phyloP scores from a whole-genome alignment of 257 asterid genomes.

The Fraxinus pennsylvanica region DNA sequence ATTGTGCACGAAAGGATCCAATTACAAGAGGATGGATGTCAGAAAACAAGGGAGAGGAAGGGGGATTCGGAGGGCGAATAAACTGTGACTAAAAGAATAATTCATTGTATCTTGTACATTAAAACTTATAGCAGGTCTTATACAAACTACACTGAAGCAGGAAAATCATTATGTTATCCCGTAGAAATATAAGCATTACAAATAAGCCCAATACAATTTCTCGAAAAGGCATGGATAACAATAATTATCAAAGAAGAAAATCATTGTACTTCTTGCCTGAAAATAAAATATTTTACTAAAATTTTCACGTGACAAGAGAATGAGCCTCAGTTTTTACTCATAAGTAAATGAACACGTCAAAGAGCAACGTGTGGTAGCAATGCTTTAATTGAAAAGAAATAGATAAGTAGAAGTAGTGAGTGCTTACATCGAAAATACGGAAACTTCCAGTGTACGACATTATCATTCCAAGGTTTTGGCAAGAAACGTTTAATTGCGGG shows the following conservation, averaged over 20 bases:
- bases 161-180: not conserved
- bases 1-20: constrained; percentile 8
- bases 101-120: not conserved
- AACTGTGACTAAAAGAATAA: not conserved
- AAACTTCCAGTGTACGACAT: constrained; percentile 64
- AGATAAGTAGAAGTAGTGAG: constrained; percentile 23
- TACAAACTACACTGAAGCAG: not conserved
- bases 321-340: not conserved
- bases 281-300: not conserved
- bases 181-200: not conserved
- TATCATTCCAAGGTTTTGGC: constrained; percentile 82
- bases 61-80: not conserved
- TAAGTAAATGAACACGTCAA: constrained; percentile 6
- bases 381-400: constrained; percentile 9
- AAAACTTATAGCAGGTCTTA: not conserved
- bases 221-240: not conserved
- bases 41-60: not conserved
- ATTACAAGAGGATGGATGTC: not conserved
- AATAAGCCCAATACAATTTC: not conserved
- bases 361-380: not conserved
- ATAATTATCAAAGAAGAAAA: not conserved
- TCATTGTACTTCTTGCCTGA: not conserved
- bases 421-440: constrained; percentile 73
- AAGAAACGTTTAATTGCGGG: constrained; percentile 73
- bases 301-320: not conserved